Percentiles rank a stretch among this genome's conserved stretches.
Evolutionary conservation across 768 basidiomycete genomes (phyloP).

Genomic region (Daedaleopsis nitida): DNA sequence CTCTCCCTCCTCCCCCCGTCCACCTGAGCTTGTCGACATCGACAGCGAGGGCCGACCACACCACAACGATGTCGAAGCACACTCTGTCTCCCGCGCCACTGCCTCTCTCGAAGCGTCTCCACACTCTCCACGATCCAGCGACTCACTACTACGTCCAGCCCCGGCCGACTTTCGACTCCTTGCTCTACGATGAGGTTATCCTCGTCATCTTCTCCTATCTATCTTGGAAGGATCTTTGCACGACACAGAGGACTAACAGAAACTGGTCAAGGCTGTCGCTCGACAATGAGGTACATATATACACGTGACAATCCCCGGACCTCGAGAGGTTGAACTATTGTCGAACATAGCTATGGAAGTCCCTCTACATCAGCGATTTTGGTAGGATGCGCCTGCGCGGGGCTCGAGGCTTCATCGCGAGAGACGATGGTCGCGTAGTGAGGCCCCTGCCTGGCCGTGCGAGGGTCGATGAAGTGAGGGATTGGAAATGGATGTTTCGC

Average conservation of each 20-base stretch:
- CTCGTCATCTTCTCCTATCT: slow-evolving; percentile 75
- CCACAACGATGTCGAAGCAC: too few relatives aligned
- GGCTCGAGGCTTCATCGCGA: slow-evolving; percentile 58
- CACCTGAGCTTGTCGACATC: too few relatives aligned
- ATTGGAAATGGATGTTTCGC: slow-evolving; percentile 89
- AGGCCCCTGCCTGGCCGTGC: slow-evolving; percentile 60
- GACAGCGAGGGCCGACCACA: too few relatives aligned
- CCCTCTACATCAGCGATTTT: slow-evolving; percentile 62
- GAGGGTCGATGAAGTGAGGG: slow-evolving; percentile 41
- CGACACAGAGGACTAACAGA: slow-evolving; percentile 58
- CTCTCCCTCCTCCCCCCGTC: too few relatives aligned
- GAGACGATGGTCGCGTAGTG: slow-evolving; percentile 58
- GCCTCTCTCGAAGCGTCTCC: slow-evolving; percentile 62
- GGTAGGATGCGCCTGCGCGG: slow-evolving; percentile 72
- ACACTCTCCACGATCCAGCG: slow-evolving; percentile 24
- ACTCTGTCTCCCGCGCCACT: slow-evolving; percentile 38
- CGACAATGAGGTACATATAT: slow-evolving; percentile 60
- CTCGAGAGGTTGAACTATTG: slow-evolving; percentile 17
- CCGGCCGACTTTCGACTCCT: slow-evolving; percentile 46
- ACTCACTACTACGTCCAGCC: slow-evolving; percentile 8
- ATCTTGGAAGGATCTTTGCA: slow-evolving; percentile 66
- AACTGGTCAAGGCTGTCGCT: slow-evolving; percentile 68
- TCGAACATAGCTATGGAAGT: slow-evolving; percentile 61
- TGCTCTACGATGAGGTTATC: slow-evolving; percentile 76
- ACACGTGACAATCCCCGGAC: neutral